phyloP scores from a whole-genome alignment of 345 rosid genomes.

The Citrus unshiu region DNA sequence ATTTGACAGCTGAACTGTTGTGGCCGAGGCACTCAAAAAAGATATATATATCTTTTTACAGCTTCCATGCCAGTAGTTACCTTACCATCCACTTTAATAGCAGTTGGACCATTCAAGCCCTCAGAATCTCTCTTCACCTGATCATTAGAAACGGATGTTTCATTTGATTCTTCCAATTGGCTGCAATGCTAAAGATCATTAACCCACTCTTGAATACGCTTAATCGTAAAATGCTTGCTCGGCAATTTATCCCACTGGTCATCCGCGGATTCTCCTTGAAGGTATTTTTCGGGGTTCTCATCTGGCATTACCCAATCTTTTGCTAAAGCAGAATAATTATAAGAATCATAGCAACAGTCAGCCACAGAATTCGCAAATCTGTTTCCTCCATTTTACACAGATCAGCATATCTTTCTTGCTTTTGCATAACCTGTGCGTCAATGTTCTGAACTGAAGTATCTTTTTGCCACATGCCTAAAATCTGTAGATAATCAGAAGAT shows the following conservation, averaged over 20 bases:
- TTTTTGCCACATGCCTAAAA: constrained; percentile 28
- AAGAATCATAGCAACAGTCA: constrained; percentile 44
- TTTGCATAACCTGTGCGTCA: constrained; percentile 23
- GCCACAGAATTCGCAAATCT: constrained; percentile 32
- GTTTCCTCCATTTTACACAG: constrained; percentile 23
- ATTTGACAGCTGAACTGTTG: constrained; percentile 72
- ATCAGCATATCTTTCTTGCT: constrained; percentile 31
- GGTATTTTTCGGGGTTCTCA: constrained; percentile 33
- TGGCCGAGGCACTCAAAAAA: constrained; percentile 58
- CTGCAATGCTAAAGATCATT: constrained; percentile 62
- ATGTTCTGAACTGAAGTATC: constrained; percentile 36
- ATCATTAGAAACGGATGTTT: constrained; percentile 29
- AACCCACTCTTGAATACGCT: constrained; percentile 86
- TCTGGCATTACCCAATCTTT: constrained; percentile 79
- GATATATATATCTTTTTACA: constrained; percentile 59
- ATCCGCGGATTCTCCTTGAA: constrained; percentile 44
- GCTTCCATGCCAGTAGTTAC: constrained; percentile 64
- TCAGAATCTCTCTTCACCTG: constrained; percentile 31
- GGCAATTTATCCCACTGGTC: constrained; percentile 39
- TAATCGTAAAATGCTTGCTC: constrained; percentile 61
- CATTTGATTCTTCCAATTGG: constrained; percentile 47
- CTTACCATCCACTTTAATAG: constrained; percentile 48
- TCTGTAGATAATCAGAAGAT: constrained; percentile 59
- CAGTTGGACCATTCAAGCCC: constrained; percentile 22
- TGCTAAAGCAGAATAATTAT: constrained; percentile 50